Evolutionary conservation across 176 grass and related monocot genomes (phyloP), one percentile per base, ranked within the genome.

Genomic region (Zizania latifolia): DNA sequence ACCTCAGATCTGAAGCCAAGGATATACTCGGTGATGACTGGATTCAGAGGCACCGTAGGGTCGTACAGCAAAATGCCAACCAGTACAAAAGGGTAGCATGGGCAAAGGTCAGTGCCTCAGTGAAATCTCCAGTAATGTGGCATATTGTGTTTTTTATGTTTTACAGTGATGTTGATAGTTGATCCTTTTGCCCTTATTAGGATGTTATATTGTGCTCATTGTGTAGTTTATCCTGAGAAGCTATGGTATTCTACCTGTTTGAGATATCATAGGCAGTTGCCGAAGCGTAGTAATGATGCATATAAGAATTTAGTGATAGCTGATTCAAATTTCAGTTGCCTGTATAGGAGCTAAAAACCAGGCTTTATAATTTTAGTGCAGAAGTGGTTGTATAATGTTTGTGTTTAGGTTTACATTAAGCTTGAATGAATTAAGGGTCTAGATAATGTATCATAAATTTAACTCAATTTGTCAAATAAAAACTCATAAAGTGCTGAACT

Each of bases 1-100:
- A 31, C 76, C 60, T 79, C 74, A 99, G 91, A 61, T 99, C 89
- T 82, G 89, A 99, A 84, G 92, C 82, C 72, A 92, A 94, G 43
- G 89, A 94, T 86, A 86, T 99, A 82, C 75, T 99, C 22, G 91
- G 84, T 59, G 80, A 84, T 65, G 79, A 99, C 79, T 99, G 95
- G 95, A 85, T 99, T 81, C 84, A 94, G 72, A 88, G 65, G 65
- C 85, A 94, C 58, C 82, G 91, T 46, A 90, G 89, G 76, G 86
- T 82, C 88, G 84, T 99, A 21, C 86, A 88, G 61, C 68, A 94
- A 86, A 94, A 88, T 84, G 91, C 89, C 45, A 92, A 88, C 64
- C 91, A 94, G 70, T 99, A 99, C 78, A 88, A 78, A 80, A 86
- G 79, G 65, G 82, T 90, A 60, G 89, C 95, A 86, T 94, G 86